Conservation (phyloP, 106 monocot species). For the Dendrobium catenatum region DNA sequence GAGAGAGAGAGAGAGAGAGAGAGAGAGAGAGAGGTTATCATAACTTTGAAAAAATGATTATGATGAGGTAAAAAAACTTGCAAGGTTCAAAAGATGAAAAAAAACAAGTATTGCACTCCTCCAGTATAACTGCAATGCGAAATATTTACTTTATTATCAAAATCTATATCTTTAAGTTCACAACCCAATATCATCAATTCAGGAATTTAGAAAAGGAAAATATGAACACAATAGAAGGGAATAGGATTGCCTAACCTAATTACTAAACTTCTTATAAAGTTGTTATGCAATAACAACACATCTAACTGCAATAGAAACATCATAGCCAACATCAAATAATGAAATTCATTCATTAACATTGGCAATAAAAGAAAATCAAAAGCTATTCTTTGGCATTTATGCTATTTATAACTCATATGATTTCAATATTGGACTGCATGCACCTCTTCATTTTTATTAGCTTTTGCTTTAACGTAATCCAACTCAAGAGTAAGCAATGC, state of each 20-base stretch:
- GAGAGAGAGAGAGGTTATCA: too few relatives aligned
- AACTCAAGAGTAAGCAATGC: conserved; percentile 79
- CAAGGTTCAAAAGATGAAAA: too few relatives aligned
- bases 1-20: too few relatives aligned
- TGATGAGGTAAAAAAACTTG: too few relatives aligned
- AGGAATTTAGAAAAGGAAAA: too few relatives aligned
- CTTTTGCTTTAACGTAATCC: conserved; percentile 69
- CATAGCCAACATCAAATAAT: not conserved
- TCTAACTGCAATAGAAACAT: conserved; percentile 48
- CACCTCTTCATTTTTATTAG: conserved; percentile 76
- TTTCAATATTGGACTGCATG: conserved; percentile 32
- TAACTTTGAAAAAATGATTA: too few relatives aligned
- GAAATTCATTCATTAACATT: not conserved
- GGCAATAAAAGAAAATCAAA: not conserved
- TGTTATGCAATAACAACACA: conserved; percentile 77
- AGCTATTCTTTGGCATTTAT: not conserved
- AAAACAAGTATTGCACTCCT: too few relatives aligned
- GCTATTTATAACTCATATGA: not conserved
- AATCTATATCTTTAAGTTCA: not conserved
- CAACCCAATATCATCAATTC: too few relatives aligned
- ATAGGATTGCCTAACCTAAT: conserved; percentile 48
- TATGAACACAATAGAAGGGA: conserved; percentile 18
- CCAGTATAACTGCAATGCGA: too few relatives aligned
- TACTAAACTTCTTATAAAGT: conserved; percentile 48
- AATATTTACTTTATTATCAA: too few relatives aligned